A percentile compares a stretch with the other conserved stretches of the same genome.
Conservation (phyloP, 2,329 filamentous ascomycete genomes). For the Colletotrichum sansevieriae region DNA sequence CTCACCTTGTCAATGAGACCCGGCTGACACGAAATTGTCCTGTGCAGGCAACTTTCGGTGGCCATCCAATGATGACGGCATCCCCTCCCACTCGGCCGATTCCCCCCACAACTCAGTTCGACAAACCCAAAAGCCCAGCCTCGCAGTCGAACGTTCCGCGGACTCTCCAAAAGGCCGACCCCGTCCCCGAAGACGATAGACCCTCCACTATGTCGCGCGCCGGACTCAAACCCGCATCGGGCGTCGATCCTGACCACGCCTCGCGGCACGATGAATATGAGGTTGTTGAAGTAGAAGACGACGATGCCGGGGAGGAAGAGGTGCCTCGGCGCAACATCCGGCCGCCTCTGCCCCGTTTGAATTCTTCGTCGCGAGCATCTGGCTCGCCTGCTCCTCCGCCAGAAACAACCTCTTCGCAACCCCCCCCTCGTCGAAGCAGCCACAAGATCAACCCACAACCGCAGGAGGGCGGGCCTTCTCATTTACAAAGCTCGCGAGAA, state of each 20-base stretch:
- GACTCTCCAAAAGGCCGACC: conserved; percentile 29
- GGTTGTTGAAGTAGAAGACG: conserved; percentile 40
- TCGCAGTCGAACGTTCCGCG: conserved; percentile 17
- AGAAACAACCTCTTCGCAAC: conserved; percentile 27
- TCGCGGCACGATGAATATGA: conserved; percentile 40
- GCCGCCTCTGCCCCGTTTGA: conserved; percentile 40
- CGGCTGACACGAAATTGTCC: conserved; percentile 29
- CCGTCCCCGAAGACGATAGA: conserved; percentile 24
- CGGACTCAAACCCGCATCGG: conserved; percentile 12
- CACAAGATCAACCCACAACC: conserved; percentile 26
- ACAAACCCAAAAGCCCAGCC: conserved; percentile 29
- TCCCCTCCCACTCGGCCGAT: conserved; percentile 37
- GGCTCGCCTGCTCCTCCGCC: conserved; percentile 19
- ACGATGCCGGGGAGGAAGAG: conserved; percentile 24
- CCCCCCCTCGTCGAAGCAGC: conserved; percentile 24
- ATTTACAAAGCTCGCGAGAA: conserved; percentile 38
- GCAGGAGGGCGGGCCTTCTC: conserved; percentile 34
- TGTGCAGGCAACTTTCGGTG: conserved; percentile 17
- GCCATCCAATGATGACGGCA: conserved; percentile 37
- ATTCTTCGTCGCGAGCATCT: conserved; percentile 40
- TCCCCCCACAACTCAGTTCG: conserved; percentile 32
- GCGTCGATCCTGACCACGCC: conserved; percentile 31
- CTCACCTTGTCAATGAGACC: conserved; percentile 15
- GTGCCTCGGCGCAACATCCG: conserved; percentile 23
- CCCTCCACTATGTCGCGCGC: conserved; percentile 31